Evolutionary conservation across 352 stramenopile species (phyloP), one percentile per base, ranked within the genome.

Genomic region (Hyaloperonospora brassicae): DNA sequence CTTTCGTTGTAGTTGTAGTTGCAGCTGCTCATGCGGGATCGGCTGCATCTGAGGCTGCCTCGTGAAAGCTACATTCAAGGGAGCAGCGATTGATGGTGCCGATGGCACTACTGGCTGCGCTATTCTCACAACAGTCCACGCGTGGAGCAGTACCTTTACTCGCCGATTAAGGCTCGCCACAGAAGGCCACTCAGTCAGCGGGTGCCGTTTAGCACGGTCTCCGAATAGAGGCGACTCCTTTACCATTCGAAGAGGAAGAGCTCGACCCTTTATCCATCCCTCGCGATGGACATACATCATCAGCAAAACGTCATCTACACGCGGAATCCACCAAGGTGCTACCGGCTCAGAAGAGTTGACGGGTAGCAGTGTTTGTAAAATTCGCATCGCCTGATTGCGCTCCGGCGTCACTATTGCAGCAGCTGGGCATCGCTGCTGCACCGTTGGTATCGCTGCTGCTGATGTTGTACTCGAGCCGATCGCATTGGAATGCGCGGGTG

Each of bases 281-380:
- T 87, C 55, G 14, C 64, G 68, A 64, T 84, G 74, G 10, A 95
- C 59, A 48, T 76, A 76, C 17, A 91, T 57, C 34, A 95, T 46
- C 11, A 95, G 59, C 23, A 85, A 53, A 14, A 89, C 64, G 42
- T 95, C 84, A 52, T 95, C 84, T 3, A 89, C 62, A 22, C 84
- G 40, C 14, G 80, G 72, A 39, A 87, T 70, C 84, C 84, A 95
- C 84, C 84, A 95, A 17, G 76, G 72, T 2, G 72, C 66, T 0
- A 91, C 69, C 1, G 54, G 14, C 14, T 67, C 52, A 1, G 66
- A 30, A 8, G 52, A 57, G 11, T 67, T 61, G 0, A 87, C 34
- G 24, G 68, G 55, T 0, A 65, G 61, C n/a, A 91, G 52, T 9
- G 43, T 39, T 51, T 70, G 71, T 13, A 91, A 59, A 0, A 70